Conservation (phyloP, 148 eudicot species). For the Drosera capensis region DNA sequence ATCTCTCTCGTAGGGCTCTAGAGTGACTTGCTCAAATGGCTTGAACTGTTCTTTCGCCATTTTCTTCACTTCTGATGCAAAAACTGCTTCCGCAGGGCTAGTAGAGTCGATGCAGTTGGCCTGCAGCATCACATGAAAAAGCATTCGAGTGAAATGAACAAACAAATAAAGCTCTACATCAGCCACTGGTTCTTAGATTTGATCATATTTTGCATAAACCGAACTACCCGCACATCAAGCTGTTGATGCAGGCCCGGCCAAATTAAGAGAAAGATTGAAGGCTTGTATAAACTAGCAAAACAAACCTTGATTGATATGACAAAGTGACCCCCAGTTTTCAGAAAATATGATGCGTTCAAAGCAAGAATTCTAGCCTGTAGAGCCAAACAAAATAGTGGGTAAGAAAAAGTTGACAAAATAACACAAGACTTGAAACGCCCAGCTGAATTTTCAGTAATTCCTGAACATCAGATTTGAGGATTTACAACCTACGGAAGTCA, state of each 20-base stretch:
- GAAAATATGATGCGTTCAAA: constrained; percentile 54
- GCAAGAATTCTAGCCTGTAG: constrained; percentile 78
- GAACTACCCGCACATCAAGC: background rate
- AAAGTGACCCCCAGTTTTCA: constrained; percentile 67
- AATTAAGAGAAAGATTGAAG: too few species aligned
- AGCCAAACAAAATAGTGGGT: background rate
- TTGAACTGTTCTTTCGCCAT: constrained; percentile 79
- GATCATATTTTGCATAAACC: background rate
- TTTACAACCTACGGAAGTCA: too few species aligned
- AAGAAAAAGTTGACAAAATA: background rate
- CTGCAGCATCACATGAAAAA: constrained; percentile 14
- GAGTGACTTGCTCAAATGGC: constrained; percentile 80
- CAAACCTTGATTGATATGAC: constrained; percentile 87
- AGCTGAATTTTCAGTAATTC: too few species aligned
- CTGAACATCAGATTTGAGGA: background rate
- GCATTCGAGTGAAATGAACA: background rate
- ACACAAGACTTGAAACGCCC: background rate
- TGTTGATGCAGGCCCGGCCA: background rate
- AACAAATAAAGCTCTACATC: background rate
- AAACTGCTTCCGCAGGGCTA: constrained; percentile 73
- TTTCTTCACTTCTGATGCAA: constrained; percentile 83
- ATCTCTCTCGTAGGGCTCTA: constrained; percentile 86
- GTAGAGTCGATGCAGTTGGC: constrained; percentile 96
- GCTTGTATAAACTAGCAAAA: too few species aligned
- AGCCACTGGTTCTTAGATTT: background rate